Evolutionary conservation across 2,329 filamentous ascomycete species (phyloP), one percentile per base, ranked within the genome.

Genomic region (Clarireedia homoeocarpa): DNA sequence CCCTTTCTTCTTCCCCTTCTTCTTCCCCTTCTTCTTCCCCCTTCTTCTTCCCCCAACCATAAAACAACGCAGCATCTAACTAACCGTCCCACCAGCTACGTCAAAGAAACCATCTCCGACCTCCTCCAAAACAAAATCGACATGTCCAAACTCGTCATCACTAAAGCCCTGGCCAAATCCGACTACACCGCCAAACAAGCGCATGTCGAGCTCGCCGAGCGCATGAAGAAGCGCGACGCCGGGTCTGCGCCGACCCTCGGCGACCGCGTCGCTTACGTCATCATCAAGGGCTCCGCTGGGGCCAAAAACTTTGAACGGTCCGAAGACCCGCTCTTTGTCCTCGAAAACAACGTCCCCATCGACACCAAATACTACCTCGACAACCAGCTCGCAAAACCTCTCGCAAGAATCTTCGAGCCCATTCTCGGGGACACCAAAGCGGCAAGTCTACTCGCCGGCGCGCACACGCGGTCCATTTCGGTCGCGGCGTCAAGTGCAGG

Each of bases 141-240:
- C 74, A 95, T 99, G 89, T 96, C 92, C 39, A 97, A 99, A 72
- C 85, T 99, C 17, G 95, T 99, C 70, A 99, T 99, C 68, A 99
- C 94, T 27, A 99, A 99, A 73, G 94, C 94, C 0, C 79, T 99
- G 23, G 87, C 92, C 14, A 99, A 99, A 71, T 82, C 84, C 44
- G 86, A 89, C 68, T 99, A 99, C 71, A 83, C 85, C 10, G 88
- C 85, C 51, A 97, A 96, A 72, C 92, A 97, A 75, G 92, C 94
- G 2, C 94, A 99, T 71, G 90, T 95, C 49, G 92, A 96, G 73
- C 85, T 99, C 47, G 94, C 91, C 0, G 86, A 94, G 67, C 88
- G 94, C 46, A 99, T 99, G 94, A 89, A 86, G 75, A 96, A 97
- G 74, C 91, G 94, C 63, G 94, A 99, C 67, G 86, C 90, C 2